Conservation (phyloP, 2,329 filamentous ascomycete genomes). For the Sclerotinia minor region DNA sequence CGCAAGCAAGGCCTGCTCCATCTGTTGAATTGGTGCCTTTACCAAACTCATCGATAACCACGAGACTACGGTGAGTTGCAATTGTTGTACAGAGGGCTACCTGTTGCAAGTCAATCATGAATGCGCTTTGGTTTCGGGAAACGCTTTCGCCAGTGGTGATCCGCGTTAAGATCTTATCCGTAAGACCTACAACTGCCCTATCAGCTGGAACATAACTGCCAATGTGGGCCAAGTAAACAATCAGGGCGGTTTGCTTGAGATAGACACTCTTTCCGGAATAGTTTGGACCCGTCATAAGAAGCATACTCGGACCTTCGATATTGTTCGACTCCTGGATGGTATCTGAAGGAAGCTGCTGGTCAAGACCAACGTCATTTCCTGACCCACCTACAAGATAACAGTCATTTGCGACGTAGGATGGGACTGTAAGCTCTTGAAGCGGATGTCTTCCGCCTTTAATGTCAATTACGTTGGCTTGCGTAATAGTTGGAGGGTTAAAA, state of each 20-base stretch:
- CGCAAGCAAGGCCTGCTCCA: constrained; percentile 59
- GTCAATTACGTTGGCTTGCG: constrained; percentile 65
- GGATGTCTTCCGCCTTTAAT: constrained; percentile 82
- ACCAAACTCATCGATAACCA: constrained; percentile 92
- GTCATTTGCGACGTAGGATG: constrained; percentile 81
- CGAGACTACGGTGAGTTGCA: constrained; percentile 71
- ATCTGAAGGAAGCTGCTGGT: constrained; percentile 17
- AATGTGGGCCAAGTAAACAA: constrained; percentile 88
- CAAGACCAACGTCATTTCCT: constrained; percentile 38
- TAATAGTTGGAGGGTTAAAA: constrained; percentile 69
- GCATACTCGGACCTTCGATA: constrained; percentile 57
- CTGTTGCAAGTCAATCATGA: constrained; percentile 82
- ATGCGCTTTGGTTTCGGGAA: constrained; percentile 60
- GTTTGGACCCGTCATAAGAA: constrained; percentile 89
- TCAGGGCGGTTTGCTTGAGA: constrained; percentile 87
- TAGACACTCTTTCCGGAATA: constrained; percentile 97
- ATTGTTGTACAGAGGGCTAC: constrained; percentile 74
- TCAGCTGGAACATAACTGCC: constrained; percentile 89
- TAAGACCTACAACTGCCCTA: constrained; percentile 75
- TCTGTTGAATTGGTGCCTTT: constrained; percentile 62
- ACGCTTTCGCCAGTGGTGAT: constrained; percentile 72
- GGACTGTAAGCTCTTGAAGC: constrained; percentile 79
- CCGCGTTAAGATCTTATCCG: constrained; percentile 87
- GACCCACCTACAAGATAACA: constrained; percentile 66
- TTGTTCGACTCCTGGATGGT: constrained; percentile 21